Conservation (phyloP, 495 filamentous ascomycete genomes). For the Penicillium bovifimosum region DNA sequence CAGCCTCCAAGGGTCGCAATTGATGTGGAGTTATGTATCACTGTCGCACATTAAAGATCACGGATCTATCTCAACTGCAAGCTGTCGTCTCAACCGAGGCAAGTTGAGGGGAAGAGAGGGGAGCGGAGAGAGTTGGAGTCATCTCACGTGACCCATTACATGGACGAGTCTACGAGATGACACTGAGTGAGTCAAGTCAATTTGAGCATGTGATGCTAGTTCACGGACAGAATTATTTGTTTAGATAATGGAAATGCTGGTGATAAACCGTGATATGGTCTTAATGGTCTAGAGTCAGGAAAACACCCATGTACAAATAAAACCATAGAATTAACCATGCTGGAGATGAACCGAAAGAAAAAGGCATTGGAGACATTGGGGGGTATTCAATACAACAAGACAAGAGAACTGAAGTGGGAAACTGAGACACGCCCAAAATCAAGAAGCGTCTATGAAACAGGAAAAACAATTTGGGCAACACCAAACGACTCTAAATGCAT, state of each 20-base stretch:
- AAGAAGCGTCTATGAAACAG: slow-evolving; percentile 9
- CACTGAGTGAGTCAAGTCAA: no score
- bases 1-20: background rate
- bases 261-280: no score
- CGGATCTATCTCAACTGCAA: background rate
- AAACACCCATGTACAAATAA: slow-evolving; percentile 7
- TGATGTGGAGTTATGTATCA: slow-evolving; percentile 1
- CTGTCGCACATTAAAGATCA: background rate
- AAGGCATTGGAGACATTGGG: slow-evolving; percentile 12
- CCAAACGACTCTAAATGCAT: slow-evolving; percentile 27
- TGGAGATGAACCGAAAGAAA: background rate
- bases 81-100: background rate
- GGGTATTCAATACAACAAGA: slow-evolving; percentile 40
- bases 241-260: background rate
- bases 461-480: slow-evolving; percentile 10
- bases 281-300: background rate
- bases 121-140: slow-evolving; percentile 10
- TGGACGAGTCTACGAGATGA: background rate
- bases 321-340: background rate
- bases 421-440: slow-evolving; percentile 13
- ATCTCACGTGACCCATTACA: slow-evolving; percentile 4
- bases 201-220: background rate
- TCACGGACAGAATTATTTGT: background rate
- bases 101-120: background rate
- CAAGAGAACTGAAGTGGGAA: slow-evolving; percentile 24